Evolutionary conservation across 2,329 filamentous ascomycete genomes (phyloP), one percentile per base, ranked within the genome.

Genomic region (Pseudogymnoascus sp.): DNA sequence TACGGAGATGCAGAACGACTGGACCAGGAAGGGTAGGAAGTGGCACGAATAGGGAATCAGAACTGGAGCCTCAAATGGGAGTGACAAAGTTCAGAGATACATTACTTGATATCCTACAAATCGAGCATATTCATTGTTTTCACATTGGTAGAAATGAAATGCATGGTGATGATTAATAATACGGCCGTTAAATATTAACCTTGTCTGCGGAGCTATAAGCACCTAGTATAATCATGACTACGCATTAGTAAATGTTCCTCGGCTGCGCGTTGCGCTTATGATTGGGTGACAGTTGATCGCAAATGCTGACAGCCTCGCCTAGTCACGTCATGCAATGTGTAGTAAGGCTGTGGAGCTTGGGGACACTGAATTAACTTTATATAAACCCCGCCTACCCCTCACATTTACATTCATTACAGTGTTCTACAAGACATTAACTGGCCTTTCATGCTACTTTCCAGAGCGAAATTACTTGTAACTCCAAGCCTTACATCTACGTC

Each of bases 41-140:
- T 59, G 57, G 57, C 17, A 59, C 26, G 57, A 59, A 59, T 59
- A 59, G 26, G 47, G 17, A 21, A 35, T 54, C 5, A 7, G 29
- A 21, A 5, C 47, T 21, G 5, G 47, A 13, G 29, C 29, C 10
- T 21, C 29, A 33, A 54, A 35, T 54, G 15, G 47, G 29, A 33
- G 5, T 33, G 29, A 54, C 47, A 33, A 54, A 54, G 47, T 54
- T 54, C 47, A 54, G 47, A 54, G 35, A 54, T 54, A 54, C 47
- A 54, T 54, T 54, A 54, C 47, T 54, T 33, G 47, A 54, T 54
- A 54, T 54, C 47, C 47, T 54, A 54, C 47, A 54, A 54, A 33
- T 54, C 29, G 47, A 17, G 29, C 33, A 54, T 54, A 54, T 54
- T 54, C 47, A 21, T n/a, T 29, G 13, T 33, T 54, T 21, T 54